Evolutionary conservation across 2,329 filamentous ascomycete genomes (phyloP).

Genomic region (Pyrenophora graminea): DNA sequence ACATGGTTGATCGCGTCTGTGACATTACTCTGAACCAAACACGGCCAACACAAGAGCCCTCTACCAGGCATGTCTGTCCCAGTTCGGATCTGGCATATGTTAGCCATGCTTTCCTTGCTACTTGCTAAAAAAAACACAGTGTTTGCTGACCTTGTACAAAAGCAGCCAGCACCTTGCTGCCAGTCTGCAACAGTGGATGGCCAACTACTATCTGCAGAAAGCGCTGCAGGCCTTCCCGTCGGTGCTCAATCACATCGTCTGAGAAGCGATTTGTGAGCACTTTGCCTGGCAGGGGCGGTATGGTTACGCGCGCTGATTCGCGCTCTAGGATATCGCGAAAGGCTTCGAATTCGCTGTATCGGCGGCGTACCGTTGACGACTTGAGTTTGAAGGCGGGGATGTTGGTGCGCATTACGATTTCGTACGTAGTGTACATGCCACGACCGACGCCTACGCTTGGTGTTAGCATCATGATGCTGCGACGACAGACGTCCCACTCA

Average conservation of each 20-base stretch:
- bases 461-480: constrained; percentile 2
- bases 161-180: constrained; percentile 91
- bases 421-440: constrained; percentile 98
- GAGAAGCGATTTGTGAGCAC: constrained; percentile 98
- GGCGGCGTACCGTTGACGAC: constrained; percentile 78
- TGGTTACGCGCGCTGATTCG: constrained; percentile 90
- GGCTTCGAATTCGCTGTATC: constrained; percentile 98
- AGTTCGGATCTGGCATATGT: constrained; percentile 69
- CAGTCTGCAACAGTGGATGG: constrained; percentile 93
- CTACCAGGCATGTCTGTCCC: constrained; percentile 66
- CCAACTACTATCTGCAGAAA: constrained; percentile 98
- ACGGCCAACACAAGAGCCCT: constrained; percentile 2
- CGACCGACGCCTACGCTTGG: constrained; percentile 90
- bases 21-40: too few relatives aligned
- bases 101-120: constrained; percentile 8
- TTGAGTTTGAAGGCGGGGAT: constrained; percentile 98
- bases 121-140: not conserved
- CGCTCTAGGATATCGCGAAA: constrained; percentile 98
- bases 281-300: constrained; percentile 93
- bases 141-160: constrained; percentile 85
- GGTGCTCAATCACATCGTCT: constrained; percentile 96
- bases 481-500: constrained; percentile 6
- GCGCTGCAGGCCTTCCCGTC: constrained; percentile 86
- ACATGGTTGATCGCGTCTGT: not conserved
- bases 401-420: constrained; percentile 96